These are phyloP conservation scores for Beauveria pseudobassiana DNA, from an alignment of 2,329 filamentous ascomycete genomes.

Conservation along the genomic window DNA sequence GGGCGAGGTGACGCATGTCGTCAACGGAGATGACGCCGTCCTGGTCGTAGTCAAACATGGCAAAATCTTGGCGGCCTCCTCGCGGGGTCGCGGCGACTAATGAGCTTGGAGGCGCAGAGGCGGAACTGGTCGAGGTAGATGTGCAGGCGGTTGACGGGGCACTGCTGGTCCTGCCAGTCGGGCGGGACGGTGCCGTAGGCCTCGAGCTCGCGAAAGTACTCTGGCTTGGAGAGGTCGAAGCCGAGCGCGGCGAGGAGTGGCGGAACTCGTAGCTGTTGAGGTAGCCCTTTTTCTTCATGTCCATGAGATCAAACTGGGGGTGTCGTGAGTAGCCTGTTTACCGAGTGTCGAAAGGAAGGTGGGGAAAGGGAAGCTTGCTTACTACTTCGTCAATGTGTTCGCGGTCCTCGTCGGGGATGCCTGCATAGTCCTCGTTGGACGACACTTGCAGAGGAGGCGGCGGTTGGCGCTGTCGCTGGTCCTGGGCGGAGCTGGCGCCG, in stretches of 20 bases:
- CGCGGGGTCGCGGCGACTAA: slow-evolving; percentile 73
- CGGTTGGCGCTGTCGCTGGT: slow-evolving; percentile 21
- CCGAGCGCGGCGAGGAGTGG: slow-evolving; percentile 93
- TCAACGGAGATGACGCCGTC: slow-evolving; percentile 87
- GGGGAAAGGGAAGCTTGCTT: slow-evolving; percentile 25
- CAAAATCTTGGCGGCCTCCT: slow-evolving; percentile 91
- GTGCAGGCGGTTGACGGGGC: slow-evolving; percentile 37
- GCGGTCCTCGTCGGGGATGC: slow-evolving; percentile 76
- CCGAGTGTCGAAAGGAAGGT: not conserved
- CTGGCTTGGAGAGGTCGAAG: slow-evolving; percentile 81
- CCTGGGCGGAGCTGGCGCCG: slow-evolving; percentile 19
- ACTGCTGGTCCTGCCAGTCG: slow-evolving; percentile 42
- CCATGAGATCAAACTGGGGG: slow-evolving; percentile 80
- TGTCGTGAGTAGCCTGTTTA: not conserved
- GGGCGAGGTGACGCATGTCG: slow-evolving; percentile 78
- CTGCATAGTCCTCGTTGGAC: slow-evolving; percentile 31
- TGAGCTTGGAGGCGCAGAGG: slow-evolving; percentile 70
- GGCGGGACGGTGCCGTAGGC: slow-evolving; percentile 69
- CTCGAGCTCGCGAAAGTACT: slow-evolving; percentile 74
- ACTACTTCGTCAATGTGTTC: slow-evolving; percentile 93
- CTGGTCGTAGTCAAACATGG: slow-evolving; percentile 85
- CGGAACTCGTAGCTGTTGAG: slow-evolving; percentile 98
- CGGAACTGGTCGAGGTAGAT: slow-evolving; percentile 51
- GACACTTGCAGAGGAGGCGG: slow-evolving; percentile 28
- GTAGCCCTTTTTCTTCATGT: slow-evolving; percentile 87